Percentiles rank a stretch among this genome's conserved stretches.
Conservation (phyloP, 2,329 filamentous ascomycete species). For the Clonostachys chloroleuca region DNA sequence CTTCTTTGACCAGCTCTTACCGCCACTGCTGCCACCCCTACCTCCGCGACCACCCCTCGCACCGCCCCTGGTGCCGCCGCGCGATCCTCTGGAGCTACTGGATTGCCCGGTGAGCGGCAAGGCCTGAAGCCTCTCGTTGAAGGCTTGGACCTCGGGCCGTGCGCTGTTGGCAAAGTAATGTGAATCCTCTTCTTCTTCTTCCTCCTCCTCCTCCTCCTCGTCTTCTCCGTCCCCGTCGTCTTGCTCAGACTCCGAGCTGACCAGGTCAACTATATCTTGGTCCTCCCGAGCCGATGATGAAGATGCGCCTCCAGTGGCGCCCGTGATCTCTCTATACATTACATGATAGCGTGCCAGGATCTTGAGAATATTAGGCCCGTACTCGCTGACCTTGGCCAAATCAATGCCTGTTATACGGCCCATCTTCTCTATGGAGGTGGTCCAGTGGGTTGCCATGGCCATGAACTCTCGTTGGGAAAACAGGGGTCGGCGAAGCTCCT, state of each 20-base stretch:
- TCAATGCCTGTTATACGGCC: conserved; percentile 58
- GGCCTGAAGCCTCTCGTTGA: conserved; percentile 21
- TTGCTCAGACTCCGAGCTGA: conserved; percentile 37
- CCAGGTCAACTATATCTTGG: conserved; percentile 49
- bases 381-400: conserved; percentile 53
- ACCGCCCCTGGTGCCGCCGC: not conserved
- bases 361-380: conserved; percentile 57
- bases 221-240: conserved; percentile 30
- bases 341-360: conserved; percentile 46
- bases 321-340: conserved; percentile 47
- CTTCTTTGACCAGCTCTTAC: conserved; percentile 19
- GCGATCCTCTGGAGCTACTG: not conserved
- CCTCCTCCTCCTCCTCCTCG: conserved; percentile 11
- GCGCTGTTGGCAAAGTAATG: conserved; percentile 35
- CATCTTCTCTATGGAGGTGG: conserved; percentile 58
- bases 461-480: conserved; percentile 69
- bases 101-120: conserved; percentile 3
- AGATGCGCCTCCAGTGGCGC: conserved; percentile 8
- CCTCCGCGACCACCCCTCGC: not conserved
- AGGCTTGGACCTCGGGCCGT: conserved; percentile 23
- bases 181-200: conserved; percentile 34
- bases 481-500: conserved; percentile 49
- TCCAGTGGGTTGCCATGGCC: conserved; percentile 70
- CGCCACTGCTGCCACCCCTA: conserved; percentile 15
- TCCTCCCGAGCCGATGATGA: conserved; percentile 3